Evolutionary conservation across 2,329 filamentous ascomycete genomes (phyloP).

Genomic region (Cladophialophora immunda): DNA sequence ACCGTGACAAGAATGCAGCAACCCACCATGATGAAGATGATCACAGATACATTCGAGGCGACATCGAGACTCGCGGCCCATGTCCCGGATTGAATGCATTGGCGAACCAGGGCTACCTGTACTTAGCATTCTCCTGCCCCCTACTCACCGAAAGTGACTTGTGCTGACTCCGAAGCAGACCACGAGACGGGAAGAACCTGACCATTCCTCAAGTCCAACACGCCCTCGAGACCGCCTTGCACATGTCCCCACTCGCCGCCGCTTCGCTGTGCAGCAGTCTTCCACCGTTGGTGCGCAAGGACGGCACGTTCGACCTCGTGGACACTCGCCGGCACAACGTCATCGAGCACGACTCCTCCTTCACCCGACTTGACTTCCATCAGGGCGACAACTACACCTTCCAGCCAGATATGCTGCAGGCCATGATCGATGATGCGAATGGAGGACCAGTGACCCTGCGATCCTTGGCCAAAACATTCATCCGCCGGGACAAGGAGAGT

Average conservation of each 20-base stretch:
- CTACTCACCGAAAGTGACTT: not conserved
- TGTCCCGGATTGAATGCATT: conserved; percentile 56
- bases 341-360: conserved; percentile 48
- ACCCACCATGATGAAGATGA: conserved; percentile 33
- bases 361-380: conserved; percentile 47
- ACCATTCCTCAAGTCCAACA: conserved; percentile 44
- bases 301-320: conserved; percentile 46
- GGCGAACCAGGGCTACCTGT: conserved; percentile 54
- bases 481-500: conserved; percentile 44
- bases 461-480: conserved; percentile 44
- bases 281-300: conserved; percentile 38
- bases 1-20: conserved; percentile 21
- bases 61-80: conserved; percentile 50
- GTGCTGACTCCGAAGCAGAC: conserved; percentile 33
- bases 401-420: conserved; percentile 46
- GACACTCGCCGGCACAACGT: conserved; percentile 46
- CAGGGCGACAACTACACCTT: conserved; percentile 49
- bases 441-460: conserved; percentile 44
- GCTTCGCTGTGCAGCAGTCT: conserved; percentile 40
- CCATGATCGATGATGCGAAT: conserved; percentile 44
- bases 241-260: conserved; percentile 41
- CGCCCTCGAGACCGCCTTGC: conserved; percentile 42
- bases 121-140: conserved; percentile 26
- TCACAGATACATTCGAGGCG: conserved; percentile 29
- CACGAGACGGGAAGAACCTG: conserved; percentile 47